phyloP scores from a whole-genome alignment of 1,284 basidiomycete genomes.

The Anthracocystis panici-leucophaei region DNA sequence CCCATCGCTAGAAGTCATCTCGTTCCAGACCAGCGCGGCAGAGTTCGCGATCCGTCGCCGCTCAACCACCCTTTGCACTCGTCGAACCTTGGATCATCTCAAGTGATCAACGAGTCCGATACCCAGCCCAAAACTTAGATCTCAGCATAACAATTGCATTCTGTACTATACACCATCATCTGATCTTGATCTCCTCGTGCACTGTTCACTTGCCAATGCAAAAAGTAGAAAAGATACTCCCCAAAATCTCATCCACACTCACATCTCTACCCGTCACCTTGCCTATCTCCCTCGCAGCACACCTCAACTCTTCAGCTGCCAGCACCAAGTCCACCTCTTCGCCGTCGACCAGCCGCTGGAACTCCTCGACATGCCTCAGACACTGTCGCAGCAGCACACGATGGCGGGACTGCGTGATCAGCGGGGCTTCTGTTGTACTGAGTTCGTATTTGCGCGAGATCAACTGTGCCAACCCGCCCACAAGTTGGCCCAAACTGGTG shows the following conservation, averaged over 20 bases:
- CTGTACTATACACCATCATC: background rate
- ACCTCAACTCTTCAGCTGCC: slow-evolving; percentile 85
- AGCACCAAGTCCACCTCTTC: slow-evolving; percentile 76
- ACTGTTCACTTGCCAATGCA: slow-evolving; percentile 56
- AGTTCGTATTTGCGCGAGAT: slow-evolving; percentile 74
- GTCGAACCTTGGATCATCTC: slow-evolving; percentile 14
- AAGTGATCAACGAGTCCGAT: slow-evolving; percentile 1
- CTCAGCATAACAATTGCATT: background rate
- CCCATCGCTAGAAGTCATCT: background rate
- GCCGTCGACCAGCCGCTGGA: slow-evolving; percentile 70
- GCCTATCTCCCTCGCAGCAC: slow-evolving; percentile 83
- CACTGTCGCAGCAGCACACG: slow-evolving; percentile 78
- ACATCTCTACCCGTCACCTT: slow-evolving; percentile 79
- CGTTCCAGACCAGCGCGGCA: background rate
- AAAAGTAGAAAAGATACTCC: slow-evolving; percentile 79
- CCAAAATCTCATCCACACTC: slow-evolving; percentile 82
- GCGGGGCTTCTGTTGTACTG: slow-evolving; percentile 72
- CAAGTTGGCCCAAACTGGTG: slow-evolving; percentile 75
- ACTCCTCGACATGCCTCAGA: slow-evolving; percentile 75
- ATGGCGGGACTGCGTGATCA: slow-evolving; percentile 84
- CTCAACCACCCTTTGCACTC: slow-evolving; percentile 11
- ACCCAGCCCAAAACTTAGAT: no score
- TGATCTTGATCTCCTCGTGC: background rate
- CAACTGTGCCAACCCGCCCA: slow-evolving; percentile 74
- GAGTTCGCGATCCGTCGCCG: slow-evolving; percentile 11